Percentiles rank a stretch among this genome's conserved stretches.
These are phyloP conservation scores for Crassisporium funariophilum DNA, from an alignment of 768 basidiomycete species.

Conservation along the genomic window DNA sequence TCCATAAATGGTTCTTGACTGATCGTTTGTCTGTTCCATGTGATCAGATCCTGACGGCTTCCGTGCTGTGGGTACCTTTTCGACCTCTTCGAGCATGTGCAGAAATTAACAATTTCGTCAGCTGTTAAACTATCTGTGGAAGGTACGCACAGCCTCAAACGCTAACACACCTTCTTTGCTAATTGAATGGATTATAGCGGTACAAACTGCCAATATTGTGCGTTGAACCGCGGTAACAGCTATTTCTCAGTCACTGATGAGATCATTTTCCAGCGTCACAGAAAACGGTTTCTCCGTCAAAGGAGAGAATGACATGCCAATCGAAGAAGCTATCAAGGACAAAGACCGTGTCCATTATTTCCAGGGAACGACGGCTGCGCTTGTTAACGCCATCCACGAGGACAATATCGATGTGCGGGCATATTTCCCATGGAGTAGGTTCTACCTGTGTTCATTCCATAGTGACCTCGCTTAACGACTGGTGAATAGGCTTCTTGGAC, in stretches of 20 bases:
- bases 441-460: neutral
- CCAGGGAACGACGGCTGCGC: constrained; percentile 53
- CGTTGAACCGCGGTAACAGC: no score
- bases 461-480: constrained; percentile 5
- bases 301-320: constrained; percentile 54
- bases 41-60: constrained; percentile 65
- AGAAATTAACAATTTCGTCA: constrained; percentile 19
- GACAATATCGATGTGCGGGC: constrained; percentile 64
- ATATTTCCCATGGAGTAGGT: constrained; percentile 72
- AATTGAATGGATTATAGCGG: constrained; percentile 41
- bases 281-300: constrained; percentile 77
- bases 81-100: neutral
- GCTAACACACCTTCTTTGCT: constrained; percentile 2
- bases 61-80: constrained; percentile 46
- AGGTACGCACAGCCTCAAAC: constrained; percentile 37
- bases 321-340: constrained; percentile 57
- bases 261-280: constrained; percentile 53
- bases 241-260: no score
- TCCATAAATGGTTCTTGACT: neutral
- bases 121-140: constrained; percentile 72
- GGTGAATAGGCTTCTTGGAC: constrained; percentile 57
- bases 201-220: constrained; percentile 46
- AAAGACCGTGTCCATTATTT: constrained; percentile 70
- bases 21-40: constrained; percentile 1
- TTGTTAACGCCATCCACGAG: constrained; percentile 58